Evolutionary conservation across 805 yeast genomes (phyloP), one percentile per base, ranked within the genome.

Genomic region (Naumovozyma dairenensis): DNA sequence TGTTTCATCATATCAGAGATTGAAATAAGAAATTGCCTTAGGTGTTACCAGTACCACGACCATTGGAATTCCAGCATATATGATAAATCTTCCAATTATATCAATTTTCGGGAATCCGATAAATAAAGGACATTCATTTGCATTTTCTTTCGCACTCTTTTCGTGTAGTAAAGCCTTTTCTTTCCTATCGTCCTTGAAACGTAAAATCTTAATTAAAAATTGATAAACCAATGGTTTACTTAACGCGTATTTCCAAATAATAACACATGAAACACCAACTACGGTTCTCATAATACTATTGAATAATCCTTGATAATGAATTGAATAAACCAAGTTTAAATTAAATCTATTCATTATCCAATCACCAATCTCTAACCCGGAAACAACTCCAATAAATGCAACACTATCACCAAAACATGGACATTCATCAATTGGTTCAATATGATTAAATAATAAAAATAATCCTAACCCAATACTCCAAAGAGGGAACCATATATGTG

Each of bases 401-500:
- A 89, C 94, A 14, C 86, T 75, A 54, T 89, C 98, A 50, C 87
- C 96, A 51, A 80, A 89, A 55, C 98, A 92, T 1, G 98, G 98
- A 52, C 98, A 89, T 44, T 78, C 80, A 47, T 92, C 98, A 15
- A 81, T 76, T 2, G 97, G 97, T 37, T 71, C 74, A 0, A 86
- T 81, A 58, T 86, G 94, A 27, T 67, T 57, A 46, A 80, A 76
- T 16, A 87, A 69, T 21, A 80, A 48, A 1, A 60, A 40, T 28
- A 78, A 67, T 1, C 69, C 64, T 16, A 63, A 45, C 0, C 63
- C 46, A 1, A 74, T 49, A 2, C 66, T 44, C 0, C 54, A 9
- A 0, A 70, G 35, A 2, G 73, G 63, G 12, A 57, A 55, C 44
- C 42, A 50, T 28, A 45, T 24, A 6, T 55, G 38, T 7, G 49